Conservation (phyloP, 2,329 filamentous ascomycete genomes). For the Microcyclospora pomicola region DNA sequence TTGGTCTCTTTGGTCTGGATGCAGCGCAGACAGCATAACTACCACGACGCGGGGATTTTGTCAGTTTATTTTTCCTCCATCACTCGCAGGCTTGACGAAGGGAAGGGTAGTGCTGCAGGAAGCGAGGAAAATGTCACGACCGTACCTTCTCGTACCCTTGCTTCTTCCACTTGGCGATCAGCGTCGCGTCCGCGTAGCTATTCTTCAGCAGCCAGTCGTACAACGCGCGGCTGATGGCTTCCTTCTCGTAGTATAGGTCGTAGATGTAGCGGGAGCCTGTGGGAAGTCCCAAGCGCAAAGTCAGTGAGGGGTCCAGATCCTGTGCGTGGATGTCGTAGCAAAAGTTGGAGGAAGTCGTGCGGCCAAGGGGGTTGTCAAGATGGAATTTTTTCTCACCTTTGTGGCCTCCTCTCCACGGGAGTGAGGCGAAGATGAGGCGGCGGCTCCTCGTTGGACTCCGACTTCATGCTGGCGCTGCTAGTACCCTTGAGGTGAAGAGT, state of each 20-base stretch:
- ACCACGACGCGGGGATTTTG: slow-evolving; percentile 1
- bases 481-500: too few relatives aligned
- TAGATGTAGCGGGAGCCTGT: slow-evolving; percentile 73
- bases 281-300: not conserved
- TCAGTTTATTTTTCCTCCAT: not conserved
- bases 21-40: slow-evolving; percentile 89
- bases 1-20: slow-evolving; percentile 99
- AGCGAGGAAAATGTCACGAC: slow-evolving; percentile 1
- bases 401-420: slow-evolving; percentile 9
- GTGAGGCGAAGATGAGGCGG: not conserved
- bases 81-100: too few relatives aligned
- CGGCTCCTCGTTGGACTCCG: too few relatives aligned
- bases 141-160: slow-evolving; percentile 91
- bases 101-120: too few relatives aligned
- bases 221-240: slow-evolving; percentile 79
- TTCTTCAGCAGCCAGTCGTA: slow-evolving; percentile 98
- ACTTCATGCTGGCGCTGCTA: too few relatives aligned
- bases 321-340: too few relatives aligned
- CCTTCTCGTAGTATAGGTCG: slow-evolving; percentile 94
- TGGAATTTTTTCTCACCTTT: slow-evolving; percentile 21
- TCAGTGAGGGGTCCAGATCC: slow-evolving; percentile 9
- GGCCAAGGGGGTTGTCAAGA: slow-evolving; percentile 9
- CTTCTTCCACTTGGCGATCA: slow-evolving; percentile 99
- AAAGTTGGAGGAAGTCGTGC: too few relatives aligned
- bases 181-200: slow-evolving; percentile 80